Evolutionary conservation across 2,329 filamentous ascomycete genomes (phyloP).

Genomic region (Dactylellina drechsleri): DNA sequence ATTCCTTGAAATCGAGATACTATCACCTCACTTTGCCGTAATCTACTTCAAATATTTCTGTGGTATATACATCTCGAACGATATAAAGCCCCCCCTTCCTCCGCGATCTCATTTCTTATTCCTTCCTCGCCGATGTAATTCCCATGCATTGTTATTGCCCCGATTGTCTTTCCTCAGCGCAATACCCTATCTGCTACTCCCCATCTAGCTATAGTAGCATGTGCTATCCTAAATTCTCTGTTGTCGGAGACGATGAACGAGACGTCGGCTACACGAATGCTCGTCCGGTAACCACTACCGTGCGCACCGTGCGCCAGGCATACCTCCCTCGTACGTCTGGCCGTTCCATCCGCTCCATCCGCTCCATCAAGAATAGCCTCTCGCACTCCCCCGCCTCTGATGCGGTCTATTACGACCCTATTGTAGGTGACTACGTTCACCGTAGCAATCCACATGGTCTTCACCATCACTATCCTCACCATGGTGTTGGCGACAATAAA

Average conservation of each 20-base stretch:
- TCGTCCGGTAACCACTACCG: constrained; percentile 3
- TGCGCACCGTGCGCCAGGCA: not conserved
- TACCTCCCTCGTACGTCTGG: constrained; percentile 30
- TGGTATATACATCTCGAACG: not conserved
- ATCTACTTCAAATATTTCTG: no score
- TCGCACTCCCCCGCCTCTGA: constrained; percentile 20
- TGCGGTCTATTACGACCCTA: constrained; percentile 11
- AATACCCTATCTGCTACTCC: constrained; percentile 10
- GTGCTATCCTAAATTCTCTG: constrained; percentile 24
- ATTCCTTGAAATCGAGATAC: no score
- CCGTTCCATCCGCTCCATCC: constrained; percentile 23
- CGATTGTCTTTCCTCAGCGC: constrained; percentile 16
- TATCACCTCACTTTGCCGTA: no score
- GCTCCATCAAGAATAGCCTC: constrained; percentile 8
- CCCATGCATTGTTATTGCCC: constrained; percentile 10
- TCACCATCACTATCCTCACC: constrained; percentile 7
- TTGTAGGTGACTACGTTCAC: constrained; percentile 9
- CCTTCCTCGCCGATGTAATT: constrained; percentile 5
- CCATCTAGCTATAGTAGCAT: constrained; percentile 4
- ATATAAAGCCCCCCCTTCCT: constrained; percentile 30
- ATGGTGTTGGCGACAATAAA: constrained; percentile 22
- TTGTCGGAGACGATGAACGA: constrained; percentile 25
- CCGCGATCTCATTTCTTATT: constrained; percentile 6
- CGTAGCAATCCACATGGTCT: constrained; percentile 7
- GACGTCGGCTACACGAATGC: constrained; percentile 22